These are phyloP conservation scores for Agaricus subrufescens DNA, from an alignment of 768 basidiomycete species.

Conservation along the genomic window DNA sequence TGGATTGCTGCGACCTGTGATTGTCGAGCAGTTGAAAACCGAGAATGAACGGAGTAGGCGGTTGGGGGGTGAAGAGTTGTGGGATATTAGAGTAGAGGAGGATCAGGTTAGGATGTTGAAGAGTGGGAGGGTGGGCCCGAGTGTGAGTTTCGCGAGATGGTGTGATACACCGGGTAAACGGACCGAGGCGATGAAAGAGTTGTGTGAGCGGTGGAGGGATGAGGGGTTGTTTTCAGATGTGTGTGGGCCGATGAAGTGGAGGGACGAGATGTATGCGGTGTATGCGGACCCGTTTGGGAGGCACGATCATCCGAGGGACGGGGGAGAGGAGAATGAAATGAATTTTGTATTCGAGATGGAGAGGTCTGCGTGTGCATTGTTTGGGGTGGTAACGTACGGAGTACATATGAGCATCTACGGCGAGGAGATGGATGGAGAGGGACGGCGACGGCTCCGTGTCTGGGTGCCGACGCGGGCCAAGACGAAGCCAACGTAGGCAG, in stretches of 20 bases:
- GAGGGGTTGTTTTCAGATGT: conserved; percentile 53
- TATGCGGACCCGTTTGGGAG: conserved; percentile 66
- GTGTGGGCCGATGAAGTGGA: conserved; percentile 78
- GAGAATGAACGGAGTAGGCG: conserved; percentile 40
- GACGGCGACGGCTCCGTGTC: conserved; percentile 43
- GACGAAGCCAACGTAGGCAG: conserved; percentile 79
- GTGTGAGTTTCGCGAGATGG: conserved; percentile 47
- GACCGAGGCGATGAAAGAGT: conserved; percentile 53
- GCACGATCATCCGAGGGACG: conserved; percentile 40
- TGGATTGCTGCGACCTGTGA: conserved; percentile 54
- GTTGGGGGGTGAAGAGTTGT: conserved; percentile 29
- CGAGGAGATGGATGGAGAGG: conserved; percentile 27
- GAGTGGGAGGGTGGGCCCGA: conserved; percentile 23
- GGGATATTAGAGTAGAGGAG: conserved; percentile 33
- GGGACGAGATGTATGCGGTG: conserved; percentile 77
- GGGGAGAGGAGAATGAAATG: conserved; percentile 24
- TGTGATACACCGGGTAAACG: conserved; percentile 55
- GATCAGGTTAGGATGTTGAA: conserved; percentile 19
- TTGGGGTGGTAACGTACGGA: conserved; percentile 88
- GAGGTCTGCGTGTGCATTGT: conserved; percentile 81
- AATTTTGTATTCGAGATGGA: conserved; percentile 90
- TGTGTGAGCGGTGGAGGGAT: conserved; percentile 78
- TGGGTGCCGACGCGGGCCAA: conserved; percentile 87
- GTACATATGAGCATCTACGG: conserved; percentile 84
- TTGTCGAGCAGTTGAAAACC: conserved; percentile 46